A percentile compares a stretch with the other conserved stretches of the same genome.
These are phyloP conservation scores for Scleromitrula shiraiana DNA, from an alignment of 2,329 filamentous ascomycete species.

Conservation along the genomic window DNA sequence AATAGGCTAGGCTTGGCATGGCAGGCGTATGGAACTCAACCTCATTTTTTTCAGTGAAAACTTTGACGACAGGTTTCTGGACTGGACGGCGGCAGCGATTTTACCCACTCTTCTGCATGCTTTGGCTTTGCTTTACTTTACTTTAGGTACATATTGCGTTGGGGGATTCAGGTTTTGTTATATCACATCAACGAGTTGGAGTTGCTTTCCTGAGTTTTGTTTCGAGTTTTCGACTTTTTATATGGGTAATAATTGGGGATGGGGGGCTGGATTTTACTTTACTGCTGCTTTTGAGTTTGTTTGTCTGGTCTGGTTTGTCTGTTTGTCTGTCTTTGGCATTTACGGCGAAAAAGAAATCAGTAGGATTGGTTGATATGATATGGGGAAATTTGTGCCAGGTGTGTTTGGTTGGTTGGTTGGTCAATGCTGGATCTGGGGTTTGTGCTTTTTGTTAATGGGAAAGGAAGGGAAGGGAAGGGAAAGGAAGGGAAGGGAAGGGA, in stretches of 20 bases:
- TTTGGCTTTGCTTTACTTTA: neutral
- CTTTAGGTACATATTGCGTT: constrained; percentile 6
- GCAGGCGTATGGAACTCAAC: constrained; percentile 13
- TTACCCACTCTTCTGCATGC: constrained; percentile 1
- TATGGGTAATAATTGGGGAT: constrained; percentile 1
- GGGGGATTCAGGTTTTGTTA: neutral
- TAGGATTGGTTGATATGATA: too few relatives aligned
- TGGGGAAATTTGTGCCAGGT: too few relatives aligned
- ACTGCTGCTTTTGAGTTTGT: too few relatives aligned
- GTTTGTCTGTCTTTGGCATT: constrained; percentile 1
- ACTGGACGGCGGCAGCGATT: constrained; percentile 7
- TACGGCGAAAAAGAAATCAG: neutral
- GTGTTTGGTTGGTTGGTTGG: too few relatives aligned
- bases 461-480: too few relatives aligned
- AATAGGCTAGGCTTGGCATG: constrained; percentile 11
- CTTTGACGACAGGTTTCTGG: constrained; percentile 9
- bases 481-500: too few relatives aligned
- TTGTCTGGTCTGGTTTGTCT: too few relatives aligned
- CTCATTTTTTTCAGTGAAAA: constrained; percentile 1
- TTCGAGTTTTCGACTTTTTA: neutral
- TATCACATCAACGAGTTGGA: neutral
- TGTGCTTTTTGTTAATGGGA: too few relatives aligned
- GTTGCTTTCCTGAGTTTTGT: too few relatives aligned
- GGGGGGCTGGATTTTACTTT: neutral
- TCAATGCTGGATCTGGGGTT: too few relatives aligned